These are phyloP conservation scores for Spathaspora sp. DNA, from an alignment of 805 yeast species.

Conservation along the genomic window DNA sequence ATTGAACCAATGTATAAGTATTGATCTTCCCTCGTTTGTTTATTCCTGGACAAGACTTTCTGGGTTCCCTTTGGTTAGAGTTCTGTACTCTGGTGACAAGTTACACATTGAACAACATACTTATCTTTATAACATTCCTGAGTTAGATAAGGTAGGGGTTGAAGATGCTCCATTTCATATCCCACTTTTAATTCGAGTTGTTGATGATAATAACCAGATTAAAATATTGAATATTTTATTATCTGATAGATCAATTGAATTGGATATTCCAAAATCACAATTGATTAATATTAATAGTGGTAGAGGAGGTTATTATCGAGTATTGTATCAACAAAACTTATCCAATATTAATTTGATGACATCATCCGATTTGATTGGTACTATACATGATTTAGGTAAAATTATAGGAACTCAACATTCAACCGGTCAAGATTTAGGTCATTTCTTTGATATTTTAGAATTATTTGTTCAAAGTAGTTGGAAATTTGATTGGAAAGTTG, in stretches of 20 bases:
- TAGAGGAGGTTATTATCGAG: slow-evolving; percentile 45
- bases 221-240: slow-evolving; percentile 35
- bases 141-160: slow-evolving; percentile 18
- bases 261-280: slow-evolving; percentile 25
- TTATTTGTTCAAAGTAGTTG: slow-evolving; percentile 18
- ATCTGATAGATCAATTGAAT: slow-evolving; percentile 36
- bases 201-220: slow-evolving; percentile 22
- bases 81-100: slow-evolving; percentile 8
- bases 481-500: slow-evolving; percentile 25
- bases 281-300: slow-evolving; percentile 43
- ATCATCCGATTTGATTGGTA: slow-evolving; percentile 27
- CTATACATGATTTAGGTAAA: slow-evolving; percentile 39
- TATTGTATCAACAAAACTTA: slow-evolving; percentile 36
- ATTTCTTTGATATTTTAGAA: slow-evolving; percentile 29
- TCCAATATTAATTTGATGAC: slow-evolving; percentile 7
- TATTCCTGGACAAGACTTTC: slow-evolving; percentile 59
- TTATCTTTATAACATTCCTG: slow-evolving; percentile 18
- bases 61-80: slow-evolving; percentile 53
- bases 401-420: slow-evolving; percentile 24
- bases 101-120: slow-evolving; percentile 35
- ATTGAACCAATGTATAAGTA: slow-evolving; percentile 26
- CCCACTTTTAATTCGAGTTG: slow-evolving; percentile 47
- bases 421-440: slow-evolving; percentile 20
- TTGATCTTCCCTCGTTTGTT: slow-evolving; percentile 48
- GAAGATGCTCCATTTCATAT: slow-evolving; percentile 63